Percentiles rank a stretch among this genome's conserved stretches.
phyloP scores from a whole-genome alignment of 805 yeast species.

The Wickerhamomyces chaumierensis region DNA sequence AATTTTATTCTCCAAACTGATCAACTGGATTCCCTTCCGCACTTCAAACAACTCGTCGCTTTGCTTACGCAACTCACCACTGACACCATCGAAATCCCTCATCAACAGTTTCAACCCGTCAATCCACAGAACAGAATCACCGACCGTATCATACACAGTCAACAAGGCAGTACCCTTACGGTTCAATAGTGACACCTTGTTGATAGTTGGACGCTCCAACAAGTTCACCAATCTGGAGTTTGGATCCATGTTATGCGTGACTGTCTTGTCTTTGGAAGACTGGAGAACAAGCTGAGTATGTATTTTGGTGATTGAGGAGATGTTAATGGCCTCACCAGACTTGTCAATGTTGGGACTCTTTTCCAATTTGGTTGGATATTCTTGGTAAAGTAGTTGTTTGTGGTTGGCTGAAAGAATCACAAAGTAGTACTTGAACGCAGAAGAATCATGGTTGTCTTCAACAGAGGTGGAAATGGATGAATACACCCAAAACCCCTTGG shows the following conservation, averaged over 20 bases:
- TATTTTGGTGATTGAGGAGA: slow-evolving; percentile 39
- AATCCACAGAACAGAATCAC: slow-evolving; percentile 60
- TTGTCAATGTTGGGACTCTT: slow-evolving; percentile 48
- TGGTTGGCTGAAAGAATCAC: slow-evolving; percentile 59
- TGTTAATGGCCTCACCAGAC: slow-evolving; percentile 39
- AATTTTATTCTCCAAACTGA: slow-evolving; percentile 29
- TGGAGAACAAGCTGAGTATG: slow-evolving; percentile 33
- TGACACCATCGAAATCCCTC: slow-evolving; percentile 24
- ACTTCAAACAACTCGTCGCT: slow-evolving; percentile 31
- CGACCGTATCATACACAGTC: slow-evolving; percentile 59
- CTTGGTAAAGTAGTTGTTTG: slow-evolving; percentile 47
- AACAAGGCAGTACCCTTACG: slow-evolving; percentile 31
- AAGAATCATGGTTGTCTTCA: slow-evolving; percentile 1
- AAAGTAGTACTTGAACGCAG: slow-evolving; percentile 33
- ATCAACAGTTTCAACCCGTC: slow-evolving; percentile 59
- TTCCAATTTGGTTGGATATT: slow-evolving; percentile 35
- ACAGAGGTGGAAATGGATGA: slow-evolving; percentile 38
- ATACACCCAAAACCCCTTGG: slow-evolving; percentile 76
- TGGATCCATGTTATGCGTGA: no score
- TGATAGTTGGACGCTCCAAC: slow-evolving; percentile 44
- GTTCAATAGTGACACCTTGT: slow-evolving; percentile 41
- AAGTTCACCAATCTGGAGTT: slow-evolving; percentile 39
- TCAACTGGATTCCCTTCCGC: slow-evolving; percentile 37
- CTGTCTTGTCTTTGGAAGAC: neutral
- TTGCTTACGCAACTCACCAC: slow-evolving; percentile 33